Percentiles rank a stretch among this genome's conserved stretches.
phyloP scores from a whole-genome alignment of 1,139 yeast genomes.

The Wickerhamomyces sp. region DNA sequence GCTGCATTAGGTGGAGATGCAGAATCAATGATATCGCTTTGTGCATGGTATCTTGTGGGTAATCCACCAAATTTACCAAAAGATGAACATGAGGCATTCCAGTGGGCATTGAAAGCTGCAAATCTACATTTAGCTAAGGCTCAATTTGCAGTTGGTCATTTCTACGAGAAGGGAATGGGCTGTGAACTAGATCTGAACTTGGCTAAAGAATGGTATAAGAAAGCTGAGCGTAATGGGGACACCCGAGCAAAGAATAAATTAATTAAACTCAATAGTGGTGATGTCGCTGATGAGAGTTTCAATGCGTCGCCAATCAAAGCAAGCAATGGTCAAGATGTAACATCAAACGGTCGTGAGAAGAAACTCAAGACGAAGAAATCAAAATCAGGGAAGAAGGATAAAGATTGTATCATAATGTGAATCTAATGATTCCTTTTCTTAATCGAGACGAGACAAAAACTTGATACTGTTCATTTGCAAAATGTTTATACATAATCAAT shows the following conservation, averaged over 20 bases:
- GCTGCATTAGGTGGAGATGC: conserved; percentile 90
- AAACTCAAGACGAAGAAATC: conserved; percentile 13
- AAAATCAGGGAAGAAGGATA: conserved; percentile 3
- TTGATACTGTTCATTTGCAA: neutral
- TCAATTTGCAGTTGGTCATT: conserved; percentile 81
- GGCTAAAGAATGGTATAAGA: conserved; percentile 71
- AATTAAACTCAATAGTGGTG: conserved; percentile 6
- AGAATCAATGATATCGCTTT: conserved; percentile 84
- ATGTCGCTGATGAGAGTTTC: too few species aligned
- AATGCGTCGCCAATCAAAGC: too few species aligned
- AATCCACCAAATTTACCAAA: conserved; percentile 75
- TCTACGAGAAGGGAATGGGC: conserved; percentile 86
- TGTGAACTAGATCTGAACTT: conserved; percentile 53
- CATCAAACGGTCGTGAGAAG: conserved; percentile 26
- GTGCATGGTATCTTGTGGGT: conserved; percentile 96
- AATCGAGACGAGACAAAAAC: neutral
- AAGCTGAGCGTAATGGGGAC: conserved; percentile 73
- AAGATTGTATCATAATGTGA: conserved; percentile 37
- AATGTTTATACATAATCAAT: too few species aligned
- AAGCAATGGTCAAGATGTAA: too few species aligned
- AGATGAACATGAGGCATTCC: conserved; percentile 84
- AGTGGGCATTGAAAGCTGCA: conserved; percentile 92
- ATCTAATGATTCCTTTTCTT: neutral
- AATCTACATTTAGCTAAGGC: conserved; percentile 71
- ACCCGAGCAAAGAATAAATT: conserved; percentile 49